Conservation (phyloP, 331 rosid species). For the Quercus tomentella region DNA sequence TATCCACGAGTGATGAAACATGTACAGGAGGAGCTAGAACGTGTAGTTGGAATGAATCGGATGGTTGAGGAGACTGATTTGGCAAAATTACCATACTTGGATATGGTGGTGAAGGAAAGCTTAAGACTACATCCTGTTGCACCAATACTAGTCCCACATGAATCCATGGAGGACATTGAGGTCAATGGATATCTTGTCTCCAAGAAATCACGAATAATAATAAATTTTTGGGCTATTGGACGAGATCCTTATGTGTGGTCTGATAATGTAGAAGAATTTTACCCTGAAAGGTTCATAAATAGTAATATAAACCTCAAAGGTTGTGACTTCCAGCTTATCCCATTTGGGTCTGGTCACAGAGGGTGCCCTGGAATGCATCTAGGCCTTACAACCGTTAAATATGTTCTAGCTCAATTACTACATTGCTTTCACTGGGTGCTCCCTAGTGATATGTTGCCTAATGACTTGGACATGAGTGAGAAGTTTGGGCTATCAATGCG, state of each 20-base stretch:
- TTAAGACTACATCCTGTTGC: constrained; percentile 25
- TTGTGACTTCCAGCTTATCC: constrained; percentile 23
- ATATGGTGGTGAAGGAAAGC: constrained; percentile 37
- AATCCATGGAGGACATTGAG: constrained; percentile 11
- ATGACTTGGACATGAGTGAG: constrained; percentile 40
- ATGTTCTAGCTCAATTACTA: constrained; percentile 35
- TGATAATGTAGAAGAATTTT: constrained; percentile 27
- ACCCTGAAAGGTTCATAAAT: constrained; percentile 35
- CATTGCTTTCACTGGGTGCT: constrained; percentile 54
- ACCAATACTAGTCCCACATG: constrained; percentile 16
- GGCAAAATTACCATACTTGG: constrained; percentile 29
- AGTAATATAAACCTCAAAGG: constrained; percentile 13
- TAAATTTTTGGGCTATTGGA: constrained; percentile 35
- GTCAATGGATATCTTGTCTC: constrained; percentile 25
- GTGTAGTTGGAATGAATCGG: constrained; percentile 17
- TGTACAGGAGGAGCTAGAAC: constrained; percentile 34
- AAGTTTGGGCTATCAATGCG: constrained; percentile 23
- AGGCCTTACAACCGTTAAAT: constrained; percentile 10
- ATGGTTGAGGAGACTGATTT: constrained; percentile 36
- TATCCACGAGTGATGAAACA: constrained; percentile 34
- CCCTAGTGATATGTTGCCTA: constrained; percentile 12
- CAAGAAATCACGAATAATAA: constrained; percentile 19
- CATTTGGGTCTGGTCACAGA: constrained; percentile 50
- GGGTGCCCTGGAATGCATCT: constrained; percentile 35
- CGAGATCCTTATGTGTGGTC: constrained; percentile 33